Conservation (phyloP, 1,139 yeast species). For the Suhomyces ambrosiae region DNA sequence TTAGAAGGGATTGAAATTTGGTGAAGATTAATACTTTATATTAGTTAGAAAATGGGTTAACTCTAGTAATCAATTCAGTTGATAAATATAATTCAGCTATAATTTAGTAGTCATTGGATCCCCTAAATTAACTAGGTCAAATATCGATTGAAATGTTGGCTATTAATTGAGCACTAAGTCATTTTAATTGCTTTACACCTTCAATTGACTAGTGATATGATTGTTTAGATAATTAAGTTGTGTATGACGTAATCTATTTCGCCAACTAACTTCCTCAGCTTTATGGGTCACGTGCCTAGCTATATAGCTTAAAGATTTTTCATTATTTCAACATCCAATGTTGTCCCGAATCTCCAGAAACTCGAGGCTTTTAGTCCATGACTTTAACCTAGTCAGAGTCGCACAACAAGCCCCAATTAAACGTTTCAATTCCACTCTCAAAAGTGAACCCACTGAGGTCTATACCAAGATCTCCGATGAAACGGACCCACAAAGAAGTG, state of each 20-base stretch:
- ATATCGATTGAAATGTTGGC: too few relatives aligned
- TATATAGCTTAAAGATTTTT: constrained; percentile 5
- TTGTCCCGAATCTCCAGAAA: constrained; percentile 13
- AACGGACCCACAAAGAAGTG: constrained; percentile 67
- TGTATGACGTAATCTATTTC: too few relatives aligned
- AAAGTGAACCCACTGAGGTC: constrained; percentile 35
- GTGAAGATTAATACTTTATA: background rate
- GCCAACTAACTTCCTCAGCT: too few relatives aligned
- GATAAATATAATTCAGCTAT: too few relatives aligned
- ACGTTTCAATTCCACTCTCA: constrained; percentile 17
- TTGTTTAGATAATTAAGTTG: too few relatives aligned
- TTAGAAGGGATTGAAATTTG: constrained; percentile 1
- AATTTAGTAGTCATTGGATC: too few relatives aligned
- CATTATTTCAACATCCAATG: constrained; percentile 9
- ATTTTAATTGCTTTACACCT: too few relatives aligned
- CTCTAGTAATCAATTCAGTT: too few relatives aligned
- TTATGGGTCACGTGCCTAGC: constrained; percentile 4
- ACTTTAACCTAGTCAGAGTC: background rate
- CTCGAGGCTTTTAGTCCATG: constrained; percentile 4
- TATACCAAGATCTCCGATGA: constrained; percentile 60
- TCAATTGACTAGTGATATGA: too few relatives aligned
- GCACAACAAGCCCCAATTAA: constrained; percentile 1
- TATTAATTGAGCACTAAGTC: too few relatives aligned
- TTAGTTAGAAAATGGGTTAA: too few relatives aligned
- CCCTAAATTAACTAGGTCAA: too few relatives aligned